These are phyloP conservation scores for Diaporthe caulivora DNA, from an alignment of 2,329 filamentous ascomycete genomes.

Conservation along the genomic window DNA sequence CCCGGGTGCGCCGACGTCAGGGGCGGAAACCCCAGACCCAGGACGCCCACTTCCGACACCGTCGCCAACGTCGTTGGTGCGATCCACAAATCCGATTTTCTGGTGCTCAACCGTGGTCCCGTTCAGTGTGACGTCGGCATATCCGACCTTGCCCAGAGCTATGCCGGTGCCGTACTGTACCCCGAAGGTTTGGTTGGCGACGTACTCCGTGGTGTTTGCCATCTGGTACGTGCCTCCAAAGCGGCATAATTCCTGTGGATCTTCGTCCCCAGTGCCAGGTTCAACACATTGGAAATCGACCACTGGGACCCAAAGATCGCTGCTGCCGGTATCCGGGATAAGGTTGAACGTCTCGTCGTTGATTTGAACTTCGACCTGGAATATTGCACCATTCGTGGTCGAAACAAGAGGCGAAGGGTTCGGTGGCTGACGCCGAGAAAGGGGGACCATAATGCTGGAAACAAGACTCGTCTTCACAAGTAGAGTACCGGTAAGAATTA, in stretches of 20 bases:
- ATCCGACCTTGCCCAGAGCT: constrained; percentile 40
- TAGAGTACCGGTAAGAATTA: neutral
- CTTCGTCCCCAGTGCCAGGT: neutral
- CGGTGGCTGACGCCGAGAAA: neutral
- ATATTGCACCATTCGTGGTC: neutral
- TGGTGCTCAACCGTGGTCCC: constrained; percentile 42
- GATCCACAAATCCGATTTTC: too few species aligned
- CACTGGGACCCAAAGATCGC: neutral
- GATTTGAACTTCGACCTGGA: neutral
- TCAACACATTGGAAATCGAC: neutral
- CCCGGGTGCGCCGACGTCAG: too few species aligned
- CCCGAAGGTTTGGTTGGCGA: neutral
- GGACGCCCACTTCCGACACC: too few species aligned
- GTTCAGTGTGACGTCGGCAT: constrained; percentile 40
- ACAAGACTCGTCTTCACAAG: neutral
- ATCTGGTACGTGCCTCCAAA: neutral
- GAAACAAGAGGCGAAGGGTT: neutral
- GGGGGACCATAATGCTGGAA: neutral
- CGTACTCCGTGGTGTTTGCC: neutral
- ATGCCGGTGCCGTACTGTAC: constrained; percentile 39
- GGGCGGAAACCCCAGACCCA: too few species aligned
- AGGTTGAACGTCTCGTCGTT: neutral
- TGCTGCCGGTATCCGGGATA: neutral
- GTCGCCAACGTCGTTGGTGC: too few species aligned
- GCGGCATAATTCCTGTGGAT: neutral